These are phyloP conservation scores for Eimeria mitis DNA, from an alignment of 169 alveolate genomes.

Conservation along the genomic window DNA sequence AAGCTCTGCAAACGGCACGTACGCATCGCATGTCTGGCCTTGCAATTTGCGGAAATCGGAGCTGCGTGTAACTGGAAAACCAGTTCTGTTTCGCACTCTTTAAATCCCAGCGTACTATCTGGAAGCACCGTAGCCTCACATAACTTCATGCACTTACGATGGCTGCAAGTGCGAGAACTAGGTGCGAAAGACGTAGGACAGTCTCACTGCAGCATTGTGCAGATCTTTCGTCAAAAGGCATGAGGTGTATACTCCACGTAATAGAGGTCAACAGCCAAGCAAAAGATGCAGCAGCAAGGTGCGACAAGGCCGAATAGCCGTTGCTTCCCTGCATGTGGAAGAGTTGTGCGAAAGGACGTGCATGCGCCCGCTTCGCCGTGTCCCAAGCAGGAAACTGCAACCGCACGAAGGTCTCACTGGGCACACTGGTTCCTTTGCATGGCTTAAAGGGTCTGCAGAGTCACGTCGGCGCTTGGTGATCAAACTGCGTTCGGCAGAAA, in stretches of 20 bases:
- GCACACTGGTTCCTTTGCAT: too few relatives aligned
- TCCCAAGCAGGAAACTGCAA: too few relatives aligned
- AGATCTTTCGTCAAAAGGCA: not conserved
- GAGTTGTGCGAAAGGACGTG: not conserved
- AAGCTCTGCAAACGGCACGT: not conserved
- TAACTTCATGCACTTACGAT: not conserved
- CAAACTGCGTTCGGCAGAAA: too few relatives aligned
- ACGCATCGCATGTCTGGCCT: not conserved
- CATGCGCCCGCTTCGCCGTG: too few relatives aligned
- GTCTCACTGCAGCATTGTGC: not conserved
- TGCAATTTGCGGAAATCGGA: not conserved
- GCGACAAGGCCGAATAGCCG: not conserved
- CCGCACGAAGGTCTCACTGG: too few relatives aligned
- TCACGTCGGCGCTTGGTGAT: too few relatives aligned
- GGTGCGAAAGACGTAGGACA: not conserved
- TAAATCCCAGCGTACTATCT: not conserved
- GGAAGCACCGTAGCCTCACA: not conserved
- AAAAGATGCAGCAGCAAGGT: not conserved
- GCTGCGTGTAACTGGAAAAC: not conserved
- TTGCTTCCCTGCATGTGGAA: not conserved
- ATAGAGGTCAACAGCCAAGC: not conserved
- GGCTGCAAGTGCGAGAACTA: not conserved
- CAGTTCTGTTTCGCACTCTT: not conserved
- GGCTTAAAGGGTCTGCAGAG: too few relatives aligned
- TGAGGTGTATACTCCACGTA: too few relatives aligned